A percentile compares a stretch with the other conserved stretches of the same genome.
phyloP scores from a whole-genome alignment of 2,329 filamentous ascomycete genomes.

The Metarhizium rileyi region DNA sequence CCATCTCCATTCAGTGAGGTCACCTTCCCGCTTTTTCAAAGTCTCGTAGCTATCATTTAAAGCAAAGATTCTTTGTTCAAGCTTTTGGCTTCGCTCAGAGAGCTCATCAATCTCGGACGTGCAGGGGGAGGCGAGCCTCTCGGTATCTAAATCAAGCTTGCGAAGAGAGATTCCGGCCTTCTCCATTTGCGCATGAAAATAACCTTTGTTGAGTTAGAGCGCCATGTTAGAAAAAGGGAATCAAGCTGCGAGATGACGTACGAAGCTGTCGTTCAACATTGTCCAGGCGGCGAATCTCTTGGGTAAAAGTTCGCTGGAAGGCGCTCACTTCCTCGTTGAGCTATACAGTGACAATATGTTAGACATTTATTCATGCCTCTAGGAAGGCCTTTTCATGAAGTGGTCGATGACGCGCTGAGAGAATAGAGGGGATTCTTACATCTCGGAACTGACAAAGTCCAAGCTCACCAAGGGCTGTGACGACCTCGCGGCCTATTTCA shows the following conservation, averaged over 20 bases:
- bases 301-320: conserved; percentile 95
- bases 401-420: background rate
- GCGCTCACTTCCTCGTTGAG: conserved; percentile 87
- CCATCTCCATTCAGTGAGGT: conserved; percentile 97
- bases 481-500: conserved; percentile 95
- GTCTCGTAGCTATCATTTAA: conserved; percentile 98
- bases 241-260: conserved; percentile 38
- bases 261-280: conserved; percentile 97
- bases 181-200: conserved; percentile 93
- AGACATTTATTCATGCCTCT: background rate
- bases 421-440: conserved; percentile 44
- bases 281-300: conserved; percentile 92
- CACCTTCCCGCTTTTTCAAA: conserved; percentile 92
- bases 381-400: background rate
- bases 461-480: conserved; percentile 91
- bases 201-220: conserved; percentile 48
- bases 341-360: conserved; percentile 34
- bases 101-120: conserved; percentile 96
- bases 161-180: conserved; percentile 79
- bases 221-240: conserved; percentile 2
- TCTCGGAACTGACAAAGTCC: conserved; percentile 96
- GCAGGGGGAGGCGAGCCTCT: conserved; percentile 76
- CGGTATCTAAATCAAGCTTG: conserved; percentile 83
- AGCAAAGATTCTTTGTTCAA: conserved; percentile 84
- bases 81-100: conserved; percentile 79